A percentile compares a stretch with the other conserved stretches of the same genome.
Evolutionary conservation across 2,329 filamentous ascomycete genomes (phyloP).

Genomic region (Monilinia polystroma): DNA sequence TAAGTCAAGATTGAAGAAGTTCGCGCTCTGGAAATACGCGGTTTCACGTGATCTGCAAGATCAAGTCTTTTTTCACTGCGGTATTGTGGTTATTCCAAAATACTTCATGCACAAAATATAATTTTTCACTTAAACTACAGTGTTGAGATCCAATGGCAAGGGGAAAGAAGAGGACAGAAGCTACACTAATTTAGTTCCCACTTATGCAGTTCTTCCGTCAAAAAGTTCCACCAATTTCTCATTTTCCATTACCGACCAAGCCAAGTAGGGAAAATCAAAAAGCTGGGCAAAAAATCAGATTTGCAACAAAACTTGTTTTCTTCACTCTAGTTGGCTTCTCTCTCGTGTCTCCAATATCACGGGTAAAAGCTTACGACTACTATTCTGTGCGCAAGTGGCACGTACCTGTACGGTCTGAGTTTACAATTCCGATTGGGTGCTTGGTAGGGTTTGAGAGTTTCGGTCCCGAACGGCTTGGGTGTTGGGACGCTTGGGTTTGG

Average conservation of each 20-base stretch:
- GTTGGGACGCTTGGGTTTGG: not conserved
- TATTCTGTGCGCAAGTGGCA: constrained; percentile 4
- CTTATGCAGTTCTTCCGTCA: not conserved
- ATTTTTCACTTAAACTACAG: not conserved
- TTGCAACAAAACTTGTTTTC: constrained; percentile 18
- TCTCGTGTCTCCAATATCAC: constrained; percentile 6
- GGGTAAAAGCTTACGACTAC: constrained; percentile 23
- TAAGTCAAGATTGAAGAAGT: not conserved
- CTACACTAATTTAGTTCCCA: not conserved
- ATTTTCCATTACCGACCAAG: not conserved
- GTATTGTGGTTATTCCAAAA: not conserved
- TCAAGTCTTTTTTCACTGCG: not conserved
- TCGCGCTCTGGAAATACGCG: not conserved
- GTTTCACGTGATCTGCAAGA: not conserved
- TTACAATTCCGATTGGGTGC: not conserved
- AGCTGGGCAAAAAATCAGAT: constrained; percentile 21
- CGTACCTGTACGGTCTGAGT: not conserved
- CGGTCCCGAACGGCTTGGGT: not conserved
- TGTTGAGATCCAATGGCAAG: not conserved
- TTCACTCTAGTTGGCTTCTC: constrained; percentile 3
- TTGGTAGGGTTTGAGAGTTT: not conserved
- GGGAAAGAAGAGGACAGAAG: not conserved
- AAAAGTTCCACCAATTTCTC: constrained; percentile 14
- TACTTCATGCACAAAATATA: not conserved
- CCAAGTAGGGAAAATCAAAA: constrained; percentile 18